Percentiles rank a stretch among this genome's conserved stretches.
These are phyloP conservation scores for Ophiobolus disseminans DNA, from an alignment of 2,329 filamentous ascomycete species.

Conservation along the genomic window DNA sequence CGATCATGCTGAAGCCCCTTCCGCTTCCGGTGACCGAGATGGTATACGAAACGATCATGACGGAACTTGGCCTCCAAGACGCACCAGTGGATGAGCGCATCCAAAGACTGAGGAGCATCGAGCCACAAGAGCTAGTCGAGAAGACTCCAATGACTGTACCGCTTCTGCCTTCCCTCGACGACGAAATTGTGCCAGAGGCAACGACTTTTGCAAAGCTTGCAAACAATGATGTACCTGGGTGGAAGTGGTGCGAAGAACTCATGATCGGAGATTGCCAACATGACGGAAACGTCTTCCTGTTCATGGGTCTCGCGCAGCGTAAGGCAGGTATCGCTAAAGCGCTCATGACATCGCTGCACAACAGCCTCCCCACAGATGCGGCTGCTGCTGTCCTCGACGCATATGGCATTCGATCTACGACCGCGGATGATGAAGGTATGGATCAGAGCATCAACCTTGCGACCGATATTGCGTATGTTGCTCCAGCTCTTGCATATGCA, in stretches of 20 bases:
- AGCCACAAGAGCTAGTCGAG: slow-evolving; percentile 48
- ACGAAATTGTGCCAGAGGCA: slow-evolving; percentile 37
- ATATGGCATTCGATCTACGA: slow-evolving; percentile 47
- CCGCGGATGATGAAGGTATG: slow-evolving; percentile 49
- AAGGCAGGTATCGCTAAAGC: slow-evolving; percentile 28
- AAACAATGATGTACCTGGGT: slow-evolving; percentile 30
- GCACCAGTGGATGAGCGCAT: slow-evolving; percentile 47
- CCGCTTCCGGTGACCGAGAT: slow-evolving; percentile 47
- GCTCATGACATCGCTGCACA: slow-evolving; percentile 38
- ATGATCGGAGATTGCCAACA: slow-evolving; percentile 56
- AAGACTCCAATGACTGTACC: slow-evolving; percentile 47
- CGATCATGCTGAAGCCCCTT: slow-evolving; percentile 50
- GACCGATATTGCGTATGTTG: slow-evolving; percentile 55
- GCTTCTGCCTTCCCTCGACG: slow-evolving; percentile 51
- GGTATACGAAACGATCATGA: slow-evolving; percentile 49
- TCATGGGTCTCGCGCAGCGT: slow-evolving; percentile 23
- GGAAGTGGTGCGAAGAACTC: slow-evolving; percentile 52
- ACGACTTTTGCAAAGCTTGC: slow-evolving; percentile 16
- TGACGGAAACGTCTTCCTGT: slow-evolving; percentile 44
- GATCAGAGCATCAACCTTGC: slow-evolving; percentile 48
- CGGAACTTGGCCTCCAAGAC: slow-evolving; percentile 47
- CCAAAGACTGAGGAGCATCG: slow-evolving; percentile 46
- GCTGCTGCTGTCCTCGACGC: slow-evolving; percentile 36
- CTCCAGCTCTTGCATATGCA: slow-evolving; percentile 50
- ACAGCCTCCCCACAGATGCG: slow-evolving; percentile 20